These are phyloP conservation scores for Pseudognaphalium luteoalbum DNA, from an alignment of 129 eudicot species.

Conservation along the genomic window DNA sequence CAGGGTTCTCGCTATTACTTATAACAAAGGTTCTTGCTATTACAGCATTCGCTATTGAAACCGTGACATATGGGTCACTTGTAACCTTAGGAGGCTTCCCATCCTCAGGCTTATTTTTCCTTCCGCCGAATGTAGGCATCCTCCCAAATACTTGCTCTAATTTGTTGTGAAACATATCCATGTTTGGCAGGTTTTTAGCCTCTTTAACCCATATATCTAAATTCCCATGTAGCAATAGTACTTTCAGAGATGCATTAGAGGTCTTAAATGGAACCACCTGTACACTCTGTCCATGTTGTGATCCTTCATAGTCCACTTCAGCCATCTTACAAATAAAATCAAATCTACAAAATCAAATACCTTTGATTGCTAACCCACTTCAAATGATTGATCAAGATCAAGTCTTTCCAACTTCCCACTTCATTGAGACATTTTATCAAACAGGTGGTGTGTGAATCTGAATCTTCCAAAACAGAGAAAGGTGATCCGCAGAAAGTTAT, in stretches of 20 bases:
- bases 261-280: conserved; percentile 36
- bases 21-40: conserved; percentile 46
- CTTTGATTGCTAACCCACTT: conserved; percentile 17
- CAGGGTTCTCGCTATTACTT: conserved; percentile 41
- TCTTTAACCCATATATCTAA: conserved; percentile 48
- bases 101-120: conserved; percentile 35
- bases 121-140: conserved; percentile 33
- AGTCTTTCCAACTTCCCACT: conserved; percentile 3
- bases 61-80: conserved; percentile 47
- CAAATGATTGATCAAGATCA: conserved; percentile 23
- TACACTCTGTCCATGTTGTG: conserved; percentile 36
- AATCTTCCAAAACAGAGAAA: neutral
- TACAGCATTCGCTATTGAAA: conserved; percentile 41
- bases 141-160: conserved; percentile 36
- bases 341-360: neutral
- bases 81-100: conserved; percentile 36
- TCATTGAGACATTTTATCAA: conserved; percentile 27
- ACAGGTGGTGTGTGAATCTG: conserved; percentile 21
- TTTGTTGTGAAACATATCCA: conserved; percentile 41
- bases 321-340: conserved; percentile 25
- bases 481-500: neutral
- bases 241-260: conserved; percentile 32
- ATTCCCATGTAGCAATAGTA: conserved; percentile 40
- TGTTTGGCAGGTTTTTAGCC: conserved; percentile 44
- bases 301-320: conserved; percentile 27